A percentile compares a stretch with the other conserved stretches of the same genome.
Evolutionary conservation across 345 rosid species (phyloP).

Genomic region (Abelmoschus esculentus): DNA sequence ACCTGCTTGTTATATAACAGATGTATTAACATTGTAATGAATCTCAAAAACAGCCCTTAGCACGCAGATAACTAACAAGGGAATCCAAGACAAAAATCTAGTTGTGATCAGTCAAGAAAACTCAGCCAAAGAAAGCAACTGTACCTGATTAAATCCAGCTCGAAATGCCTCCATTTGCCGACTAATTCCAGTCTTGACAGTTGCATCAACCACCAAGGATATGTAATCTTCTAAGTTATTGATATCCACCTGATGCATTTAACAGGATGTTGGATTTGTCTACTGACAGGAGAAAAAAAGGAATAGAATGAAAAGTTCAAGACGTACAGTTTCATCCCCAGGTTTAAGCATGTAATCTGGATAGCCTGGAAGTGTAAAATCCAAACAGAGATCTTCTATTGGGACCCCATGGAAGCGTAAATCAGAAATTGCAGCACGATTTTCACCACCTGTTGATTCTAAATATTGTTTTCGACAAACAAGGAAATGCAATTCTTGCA

Average conservation of each 20-base stretch:
- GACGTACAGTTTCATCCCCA: slow-evolving; percentile 73
- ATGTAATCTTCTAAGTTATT: slow-evolving; percentile 83
- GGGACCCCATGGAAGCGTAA: slow-evolving; percentile 52
- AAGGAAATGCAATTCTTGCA: slow-evolving; percentile 74
- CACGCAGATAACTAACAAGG: background rate
- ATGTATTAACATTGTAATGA: background rate
- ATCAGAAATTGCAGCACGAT: slow-evolving; percentile 30
- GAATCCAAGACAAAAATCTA: background rate
- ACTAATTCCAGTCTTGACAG: slow-evolving; percentile 70
- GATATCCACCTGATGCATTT: slow-evolving; percentile 55
- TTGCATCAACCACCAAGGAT: slow-evolving; percentile 80
- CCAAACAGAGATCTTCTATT: slow-evolving; percentile 81
- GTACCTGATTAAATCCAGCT: slow-evolving; percentile 94
- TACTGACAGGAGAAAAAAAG: background rate
- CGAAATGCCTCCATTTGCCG: slow-evolving; percentile 89
- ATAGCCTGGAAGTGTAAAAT: slow-evolving; percentile 91
- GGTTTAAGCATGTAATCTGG: slow-evolving; percentile 72
- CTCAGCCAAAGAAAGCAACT: background rate
- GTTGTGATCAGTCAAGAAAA: background rate
- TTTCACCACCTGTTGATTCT: slow-evolving; percentile 39
- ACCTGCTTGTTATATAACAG: slow-evolving; percentile 44
- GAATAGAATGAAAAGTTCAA: background rate
- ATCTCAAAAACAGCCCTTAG: background rate
- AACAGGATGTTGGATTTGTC: background rate
- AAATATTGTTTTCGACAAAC: slow-evolving; percentile 70